These are phyloP conservation scores for Arctium minus DNA, from an alignment of 129 eudicot species.

Conservation along the genomic window DNA sequence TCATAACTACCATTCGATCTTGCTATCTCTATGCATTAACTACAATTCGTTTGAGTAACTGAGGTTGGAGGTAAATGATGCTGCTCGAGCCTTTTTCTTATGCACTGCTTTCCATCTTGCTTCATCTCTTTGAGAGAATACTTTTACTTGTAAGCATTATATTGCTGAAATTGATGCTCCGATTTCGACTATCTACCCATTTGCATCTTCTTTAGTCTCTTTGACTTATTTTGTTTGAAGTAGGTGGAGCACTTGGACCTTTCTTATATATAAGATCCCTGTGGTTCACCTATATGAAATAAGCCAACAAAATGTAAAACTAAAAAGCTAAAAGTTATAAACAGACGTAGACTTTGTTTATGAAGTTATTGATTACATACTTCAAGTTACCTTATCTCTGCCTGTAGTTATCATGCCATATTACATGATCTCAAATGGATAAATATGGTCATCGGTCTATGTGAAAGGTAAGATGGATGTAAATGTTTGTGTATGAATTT, in stretches of 20 bases:
- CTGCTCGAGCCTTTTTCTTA: too few species aligned
- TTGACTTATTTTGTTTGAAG: not conserved
- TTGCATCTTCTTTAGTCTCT: not conserved
- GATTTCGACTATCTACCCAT: too few species aligned
- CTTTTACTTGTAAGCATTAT: too few species aligned
- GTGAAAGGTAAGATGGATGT: too few species aligned
- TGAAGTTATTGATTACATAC: not conserved
- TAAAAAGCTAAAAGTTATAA: not conserved
- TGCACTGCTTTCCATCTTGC: too few species aligned
- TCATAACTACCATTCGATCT: not conserved
- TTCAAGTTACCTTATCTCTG: not conserved
- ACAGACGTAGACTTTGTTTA: not conserved
- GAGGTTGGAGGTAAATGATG: not conserved
- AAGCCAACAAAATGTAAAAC: not conserved
- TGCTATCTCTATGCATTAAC: not conserved
- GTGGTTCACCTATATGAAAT: not conserved
- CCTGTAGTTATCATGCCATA: too few species aligned
- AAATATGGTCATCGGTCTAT: too few species aligned
- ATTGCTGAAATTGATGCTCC: too few species aligned
- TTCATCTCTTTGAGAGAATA: too few species aligned
- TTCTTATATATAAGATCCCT: not conserved
- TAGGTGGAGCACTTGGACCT: not conserved
- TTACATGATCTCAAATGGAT: too few species aligned
- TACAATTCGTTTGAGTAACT: not conserved
- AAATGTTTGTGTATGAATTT: not conserved